Conservation (phyloP, 352 stramenopile genomes). For the Phytophthora sojae region DNA sequence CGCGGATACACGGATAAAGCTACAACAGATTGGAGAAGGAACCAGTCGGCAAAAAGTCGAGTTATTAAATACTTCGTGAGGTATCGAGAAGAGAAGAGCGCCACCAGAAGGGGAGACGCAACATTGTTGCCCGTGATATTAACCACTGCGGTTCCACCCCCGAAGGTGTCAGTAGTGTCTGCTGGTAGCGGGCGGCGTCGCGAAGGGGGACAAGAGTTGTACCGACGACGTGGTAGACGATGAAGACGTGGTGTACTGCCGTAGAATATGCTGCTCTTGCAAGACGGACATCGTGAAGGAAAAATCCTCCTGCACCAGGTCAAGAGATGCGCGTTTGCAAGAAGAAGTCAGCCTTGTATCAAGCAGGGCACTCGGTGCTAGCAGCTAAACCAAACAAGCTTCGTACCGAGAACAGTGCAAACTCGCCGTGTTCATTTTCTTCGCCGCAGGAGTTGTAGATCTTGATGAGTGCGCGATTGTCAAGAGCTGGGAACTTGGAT, state of each 20-base stretch:
- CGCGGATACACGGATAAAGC: constrained; percentile 27
- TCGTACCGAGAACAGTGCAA: constrained; percentile 64
- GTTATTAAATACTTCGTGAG: not conserved
- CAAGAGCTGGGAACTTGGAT: constrained; percentile 55
- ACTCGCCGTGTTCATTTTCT: constrained; percentile 86
- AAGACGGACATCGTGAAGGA: constrained; percentile 65
- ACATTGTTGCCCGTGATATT: constrained; percentile 1
- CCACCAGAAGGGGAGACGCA: not conserved
- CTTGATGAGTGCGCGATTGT: constrained; percentile 66
- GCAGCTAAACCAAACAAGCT: constrained; percentile 11
- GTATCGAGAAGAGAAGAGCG: not conserved
- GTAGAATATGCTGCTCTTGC: constrained; percentile 62
- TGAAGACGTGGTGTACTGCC: constrained; percentile 36
- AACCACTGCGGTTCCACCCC: not conserved
- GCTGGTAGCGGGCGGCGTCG: constrained; percentile 12
- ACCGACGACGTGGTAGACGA: constrained; percentile 27
- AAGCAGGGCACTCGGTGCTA: not conserved
- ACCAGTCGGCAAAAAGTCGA: not conserved
- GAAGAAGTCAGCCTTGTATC: constrained; percentile 6
- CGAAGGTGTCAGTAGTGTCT: constrained; percentile 15
- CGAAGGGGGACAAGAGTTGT: constrained; percentile 25
- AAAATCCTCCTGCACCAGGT: constrained; percentile 61
- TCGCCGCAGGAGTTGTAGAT: constrained; percentile 80
- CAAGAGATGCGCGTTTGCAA: not conserved
- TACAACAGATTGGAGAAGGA: not conserved